These are phyloP conservation scores for Solanum chilense DNA, from an alignment of 257 asterid genomes.

Conservation along the genomic window DNA sequence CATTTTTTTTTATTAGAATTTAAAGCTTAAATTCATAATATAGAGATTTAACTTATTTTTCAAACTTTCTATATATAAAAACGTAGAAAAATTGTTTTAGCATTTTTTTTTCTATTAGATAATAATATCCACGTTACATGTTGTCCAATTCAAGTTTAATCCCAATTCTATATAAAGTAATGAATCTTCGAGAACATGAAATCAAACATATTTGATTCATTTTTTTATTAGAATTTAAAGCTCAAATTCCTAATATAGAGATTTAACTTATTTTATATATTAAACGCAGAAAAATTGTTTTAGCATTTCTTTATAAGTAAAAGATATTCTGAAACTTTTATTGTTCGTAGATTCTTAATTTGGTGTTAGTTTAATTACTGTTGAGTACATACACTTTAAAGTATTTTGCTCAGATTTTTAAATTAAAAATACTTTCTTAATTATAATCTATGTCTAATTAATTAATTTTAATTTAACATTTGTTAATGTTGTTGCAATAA, in stretches of 20 bases:
- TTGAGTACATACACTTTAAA: background rate
- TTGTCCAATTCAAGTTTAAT: background rate
- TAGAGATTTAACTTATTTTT: no score
- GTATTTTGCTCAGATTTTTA: background rate
- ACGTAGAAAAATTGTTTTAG: no score
- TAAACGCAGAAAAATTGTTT: no score
- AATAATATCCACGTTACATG: background rate
- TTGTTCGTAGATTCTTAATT: background rate
- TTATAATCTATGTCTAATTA: accelerated
- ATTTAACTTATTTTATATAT: no score
- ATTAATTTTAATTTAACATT: background rate
- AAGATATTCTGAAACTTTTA: background rate
- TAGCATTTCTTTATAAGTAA: no score
- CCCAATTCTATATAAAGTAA: background rate
- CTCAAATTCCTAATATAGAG: background rate
- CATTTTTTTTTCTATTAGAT: no score
- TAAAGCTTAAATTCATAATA: background rate
- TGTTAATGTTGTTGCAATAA: accelerated
- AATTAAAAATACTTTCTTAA: no score
- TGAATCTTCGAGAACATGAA: background rate
- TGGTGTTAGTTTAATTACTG: background rate
- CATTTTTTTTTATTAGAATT: background rate
- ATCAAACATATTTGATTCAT: background rate
- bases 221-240: background rate
- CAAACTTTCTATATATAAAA: no score